Evolutionary conservation across 2,329 filamentous ascomycete genomes (phyloP).

Genomic region (Penicillium brasilianum): DNA sequence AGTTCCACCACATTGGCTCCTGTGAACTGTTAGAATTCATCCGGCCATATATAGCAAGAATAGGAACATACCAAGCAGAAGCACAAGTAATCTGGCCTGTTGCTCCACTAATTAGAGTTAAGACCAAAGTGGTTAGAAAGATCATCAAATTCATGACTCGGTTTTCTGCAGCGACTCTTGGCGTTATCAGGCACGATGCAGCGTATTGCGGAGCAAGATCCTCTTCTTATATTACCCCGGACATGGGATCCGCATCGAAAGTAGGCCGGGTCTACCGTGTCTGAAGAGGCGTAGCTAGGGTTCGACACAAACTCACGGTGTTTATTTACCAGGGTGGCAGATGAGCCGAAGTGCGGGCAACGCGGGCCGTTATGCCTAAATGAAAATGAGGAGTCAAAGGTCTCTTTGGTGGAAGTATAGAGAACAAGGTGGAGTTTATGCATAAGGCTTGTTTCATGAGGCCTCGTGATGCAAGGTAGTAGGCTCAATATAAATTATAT

Average conservation of each 20-base stretch:
- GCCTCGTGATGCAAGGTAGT: not conserved
- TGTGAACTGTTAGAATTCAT: not conserved
- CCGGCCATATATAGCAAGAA: too few relatives aligned
- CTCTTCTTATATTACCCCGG: not conserved
- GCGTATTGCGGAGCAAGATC: not conserved
- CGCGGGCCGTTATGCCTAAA: conserved; percentile 2
- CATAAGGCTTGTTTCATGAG: not conserved
- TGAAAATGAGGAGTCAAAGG: not conserved
- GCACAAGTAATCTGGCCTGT: not conserved
- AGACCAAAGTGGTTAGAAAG: not conserved
- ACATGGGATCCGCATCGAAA: not conserved
- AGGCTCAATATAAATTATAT: not conserved
- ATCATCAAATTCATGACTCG: not conserved
- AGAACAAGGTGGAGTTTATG: not conserved
- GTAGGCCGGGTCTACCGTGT: not conserved
- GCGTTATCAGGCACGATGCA: not conserved
- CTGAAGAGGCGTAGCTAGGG: conserved; percentile 2
- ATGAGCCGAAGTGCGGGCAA: not conserved
- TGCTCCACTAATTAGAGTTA: not conserved
- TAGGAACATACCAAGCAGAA: not conserved
- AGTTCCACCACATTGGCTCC: conserved; percentile 7
- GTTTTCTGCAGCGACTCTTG: not conserved
- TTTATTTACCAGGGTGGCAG: not conserved
- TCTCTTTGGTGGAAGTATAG: not conserved
- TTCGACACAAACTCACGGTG: not conserved